Percentiles rank a stretch among this genome's conserved stretches.
Evolutionary conservation across 2,329 filamentous ascomycete genomes (phyloP).

Genomic region (Stagonosporopsis vannaccii): DNA sequence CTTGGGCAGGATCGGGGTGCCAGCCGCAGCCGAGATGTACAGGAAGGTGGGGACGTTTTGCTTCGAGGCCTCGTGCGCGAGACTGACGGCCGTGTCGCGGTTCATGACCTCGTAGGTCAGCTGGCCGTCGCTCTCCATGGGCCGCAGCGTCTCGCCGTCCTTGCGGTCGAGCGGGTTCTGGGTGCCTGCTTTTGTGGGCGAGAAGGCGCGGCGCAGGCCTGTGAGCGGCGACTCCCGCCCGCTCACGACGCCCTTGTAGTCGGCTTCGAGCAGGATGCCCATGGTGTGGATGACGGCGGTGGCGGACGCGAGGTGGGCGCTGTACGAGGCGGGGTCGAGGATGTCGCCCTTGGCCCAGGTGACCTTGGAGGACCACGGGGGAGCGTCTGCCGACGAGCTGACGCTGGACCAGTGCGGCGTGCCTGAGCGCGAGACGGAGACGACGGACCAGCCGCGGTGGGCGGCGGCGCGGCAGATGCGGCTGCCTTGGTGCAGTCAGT

Average conservation of each 20-base stretch:
- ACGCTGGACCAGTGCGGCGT: slow-evolving; percentile 84
- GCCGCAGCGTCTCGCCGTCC: slow-evolving; percentile 65
- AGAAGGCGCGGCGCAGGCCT: slow-evolving; percentile 81
- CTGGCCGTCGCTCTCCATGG: slow-evolving; percentile 73
- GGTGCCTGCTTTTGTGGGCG: slow-evolving; percentile 66
- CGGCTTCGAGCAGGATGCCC: slow-evolving; percentile 94
- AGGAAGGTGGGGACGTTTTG: slow-evolving; percentile 75
- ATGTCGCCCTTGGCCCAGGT: slow-evolving; percentile 90
- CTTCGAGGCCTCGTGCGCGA: slow-evolving; percentile 77
- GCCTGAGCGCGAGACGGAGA: slow-evolving; percentile 93
- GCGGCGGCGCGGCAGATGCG: slow-evolving; percentile 92
- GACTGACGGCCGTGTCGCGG: slow-evolving; percentile 81
- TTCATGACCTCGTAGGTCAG: slow-evolving; percentile 98
- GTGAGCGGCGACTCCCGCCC: slow-evolving; percentile 83
- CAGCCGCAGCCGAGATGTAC: slow-evolving; percentile 88
- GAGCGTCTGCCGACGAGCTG: slow-evolving; percentile 73
- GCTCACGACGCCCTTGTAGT: slow-evolving; percentile 92
- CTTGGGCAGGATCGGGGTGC: slow-evolving; percentile 81
- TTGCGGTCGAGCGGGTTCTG: slow-evolving; percentile 73
- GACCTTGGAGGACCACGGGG: slow-evolving; percentile 82
- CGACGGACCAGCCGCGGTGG: slow-evolving; percentile 87
- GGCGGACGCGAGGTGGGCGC: slow-evolving; percentile 75
- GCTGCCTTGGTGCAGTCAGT: slow-evolving; percentile 58
- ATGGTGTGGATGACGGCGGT: slow-evolving; percentile 92
- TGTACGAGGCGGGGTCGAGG: slow-evolving; percentile 81